A percentile compares a stretch with the other conserved stretches of the same genome.
Evolutionary conservation across 331 rosid genomes (phyloP).

Genomic region (Cydonia oblonga): DNA sequence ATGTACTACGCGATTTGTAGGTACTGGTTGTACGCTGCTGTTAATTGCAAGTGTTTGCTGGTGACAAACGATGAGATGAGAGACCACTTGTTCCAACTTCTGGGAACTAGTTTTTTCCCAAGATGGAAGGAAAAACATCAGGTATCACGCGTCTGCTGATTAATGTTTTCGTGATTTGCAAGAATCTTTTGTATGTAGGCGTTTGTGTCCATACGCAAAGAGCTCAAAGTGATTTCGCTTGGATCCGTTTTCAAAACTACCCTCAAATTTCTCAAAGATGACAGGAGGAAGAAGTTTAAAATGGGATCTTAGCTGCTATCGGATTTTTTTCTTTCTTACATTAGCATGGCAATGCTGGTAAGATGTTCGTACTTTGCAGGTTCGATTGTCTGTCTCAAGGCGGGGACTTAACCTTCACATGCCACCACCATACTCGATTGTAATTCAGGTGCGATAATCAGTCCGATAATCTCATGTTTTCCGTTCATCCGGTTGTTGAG

Average conservation of each 20-base stretch:
- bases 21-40: slow-evolving; percentile 96
- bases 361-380: slow-evolving; percentile 37
- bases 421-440: slow-evolving; percentile 75
- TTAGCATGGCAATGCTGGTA: not conserved
- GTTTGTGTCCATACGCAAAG: not conserved
- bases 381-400: slow-evolving; percentile 38
- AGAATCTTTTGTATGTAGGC: not conserved
- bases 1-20: slow-evolving; percentile 19
- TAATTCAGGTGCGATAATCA: slow-evolving; percentile 57
- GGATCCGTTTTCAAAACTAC: not conserved
- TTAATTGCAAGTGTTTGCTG: slow-evolving; percentile 57
- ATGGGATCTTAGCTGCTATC: not conserved
- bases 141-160: slow-evolving; percentile 22
- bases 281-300: not conserved
- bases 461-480: not conserved
- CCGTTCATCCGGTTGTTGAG: not conserved
- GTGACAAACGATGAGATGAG: slow-evolving; percentile 95
- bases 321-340: not conserved
- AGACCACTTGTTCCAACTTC: slow-evolving; percentile 83
- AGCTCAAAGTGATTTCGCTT: not conserved
- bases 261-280: not conserved
- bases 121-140: slow-evolving; percentile 98
- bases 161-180: not conserved
- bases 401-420: slow-evolving; percentile 33
- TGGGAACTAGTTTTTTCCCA: slow-evolving; percentile 83